Base-by-base conservation (phyloP, 306 rosid species). In the Quercus gilva region DNA sequence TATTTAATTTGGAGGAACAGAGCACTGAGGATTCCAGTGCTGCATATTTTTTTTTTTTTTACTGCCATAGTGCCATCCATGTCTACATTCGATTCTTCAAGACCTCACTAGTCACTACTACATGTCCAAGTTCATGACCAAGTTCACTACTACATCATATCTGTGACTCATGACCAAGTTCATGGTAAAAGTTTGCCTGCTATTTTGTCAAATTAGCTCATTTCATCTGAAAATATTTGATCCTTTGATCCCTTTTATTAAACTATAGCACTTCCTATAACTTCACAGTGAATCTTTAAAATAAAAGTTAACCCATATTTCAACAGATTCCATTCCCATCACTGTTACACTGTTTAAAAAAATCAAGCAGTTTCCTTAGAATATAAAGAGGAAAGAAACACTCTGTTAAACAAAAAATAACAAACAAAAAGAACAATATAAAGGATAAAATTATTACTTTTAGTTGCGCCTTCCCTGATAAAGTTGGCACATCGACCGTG, bases 401-500 rank as follows among this genome's bases (percentile, higher is more conserved):
- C 8, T 76, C 71, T 70, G 29, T 31, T 75, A 79, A 73, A 73
- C 57, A 25, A 80, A 23, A 31, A 53, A 49, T 6, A 51, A 69
- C 2, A 10, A 23, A 26, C 25, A 25, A 80, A 23, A 33, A 58
- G 29, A 71, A 65, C 25, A 76, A 60, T 64, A 56, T 61, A 18
- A 76, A 80, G 76, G 78, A 73, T 79, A 72, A 9, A 74, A 41
- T 55, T 61, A 83, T 84, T 91, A 95, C 99, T 55, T 93, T 85
- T 75, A 95, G 77, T 88, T 85, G 86, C 35, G 29, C 80, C 86
- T 84, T 91, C 88, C 98, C 99, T 1, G 87, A 85, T 79, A 95
- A 85, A 74, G 98, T 93, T 64, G 97, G 99, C 59, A 95, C 97
- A 78, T 91, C 96, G 79, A 93, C 94, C 85, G 84, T 82, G 70